Evolutionary conservation across 495 filamentous ascomycete species (phyloP), one percentile per base, ranked within the genome.

Genomic region (Thermothielavioides terrestris): DNA sequence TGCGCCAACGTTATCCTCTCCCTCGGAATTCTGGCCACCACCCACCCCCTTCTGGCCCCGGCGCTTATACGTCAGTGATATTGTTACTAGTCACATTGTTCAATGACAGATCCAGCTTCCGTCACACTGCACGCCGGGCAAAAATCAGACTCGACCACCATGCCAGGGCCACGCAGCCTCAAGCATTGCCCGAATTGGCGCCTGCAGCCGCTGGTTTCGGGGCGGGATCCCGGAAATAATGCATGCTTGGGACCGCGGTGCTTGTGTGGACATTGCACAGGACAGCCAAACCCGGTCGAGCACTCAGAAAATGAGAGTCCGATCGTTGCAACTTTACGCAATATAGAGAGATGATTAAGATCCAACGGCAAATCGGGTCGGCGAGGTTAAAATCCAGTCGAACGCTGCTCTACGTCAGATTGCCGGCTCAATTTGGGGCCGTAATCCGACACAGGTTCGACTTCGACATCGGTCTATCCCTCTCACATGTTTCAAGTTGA

Each of bases 351-450:
- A n/a, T n/a, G n/a, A n/a, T n/a, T n/a, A n/a, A n/a, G n/a, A n/a
- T n/a, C n/a, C n/a, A n/a, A n/a, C n/a, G n/a, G n/a, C 55, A 52
- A 58, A 54, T 60, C 55, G 52, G 57, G 50, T 54, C 25, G 46
- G 57, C 45, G 46, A 52, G 57, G 60, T 43, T 63, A 59, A 59
- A 62, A 23, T 20, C 43, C 42, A 27, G 14, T 52, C 26, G 31
- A 12, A 42, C 30, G 47, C 60, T 60, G 60, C 60, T 57, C 60
- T 60, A 60, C 46, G 52, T 44, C 32, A 55, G 42, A 56, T 50
- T 56, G 55, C 50, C 49, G 45, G 53, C 47, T 48, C 27, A 34
- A 52, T 41, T 44, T 21, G 52, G 42, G 58, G 42, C 52, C 49
- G 53, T 28, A n/a, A 55, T 56, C 55, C 58, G 58, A 31, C 58